phyloP scores from a whole-genome alignment of 2,329 filamentous ascomycete genomes.

The Aureobasidium sp. region DNA sequence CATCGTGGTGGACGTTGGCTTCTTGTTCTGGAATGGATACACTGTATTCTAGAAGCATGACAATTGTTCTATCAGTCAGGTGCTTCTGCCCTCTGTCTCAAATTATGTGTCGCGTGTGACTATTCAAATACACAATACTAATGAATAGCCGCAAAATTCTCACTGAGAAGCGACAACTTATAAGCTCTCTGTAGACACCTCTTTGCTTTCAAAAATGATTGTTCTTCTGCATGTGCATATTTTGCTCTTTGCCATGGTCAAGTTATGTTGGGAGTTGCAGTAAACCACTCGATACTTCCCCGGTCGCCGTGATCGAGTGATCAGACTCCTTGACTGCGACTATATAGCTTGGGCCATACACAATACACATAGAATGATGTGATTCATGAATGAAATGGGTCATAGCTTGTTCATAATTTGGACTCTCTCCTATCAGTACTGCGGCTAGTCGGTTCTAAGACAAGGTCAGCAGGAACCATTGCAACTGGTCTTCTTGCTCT shows the following conservation, averaged over 20 bases:
- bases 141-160: too few relatives aligned
- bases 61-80: too few relatives aligned
- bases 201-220: neutral
- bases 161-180: too few relatives aligned
- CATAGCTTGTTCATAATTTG: neutral
- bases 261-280: too few relatives aligned
- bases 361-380: neutral
- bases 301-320: neutral
- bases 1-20: constrained; percentile 44
- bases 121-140: too few relatives aligned
- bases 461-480: neutral
- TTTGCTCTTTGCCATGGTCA: too few relatives aligned
- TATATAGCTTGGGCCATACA: neutral
- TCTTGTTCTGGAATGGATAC: constrained; percentile 51
- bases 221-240: too few relatives aligned
- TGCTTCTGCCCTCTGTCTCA: too few relatives aligned
- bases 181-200: too few relatives aligned
- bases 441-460: neutral
- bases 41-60: constrained; percentile 32
- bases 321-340: neutral
- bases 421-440: neutral
- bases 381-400: neutral
- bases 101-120: too few relatives aligned
- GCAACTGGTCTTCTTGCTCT: neutral
- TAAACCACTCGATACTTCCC: neutral